These are phyloP conservation scores for Striga hermonthica DNA, from an alignment of 305 asterid species.

Conservation along the genomic window DNA sequence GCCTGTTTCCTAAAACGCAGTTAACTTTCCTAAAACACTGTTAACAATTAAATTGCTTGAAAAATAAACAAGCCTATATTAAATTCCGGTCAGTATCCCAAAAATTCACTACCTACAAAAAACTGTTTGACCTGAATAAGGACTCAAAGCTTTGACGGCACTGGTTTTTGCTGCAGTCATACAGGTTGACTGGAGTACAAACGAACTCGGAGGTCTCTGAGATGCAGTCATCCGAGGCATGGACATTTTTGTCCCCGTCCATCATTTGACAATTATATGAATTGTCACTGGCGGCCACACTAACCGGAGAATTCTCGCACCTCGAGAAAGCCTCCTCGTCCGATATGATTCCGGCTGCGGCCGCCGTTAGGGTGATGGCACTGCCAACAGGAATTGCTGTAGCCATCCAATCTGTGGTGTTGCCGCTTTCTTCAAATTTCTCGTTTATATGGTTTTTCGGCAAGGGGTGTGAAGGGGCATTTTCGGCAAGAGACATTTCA, in stretches of 20 bases:
- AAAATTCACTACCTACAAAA: conserved; percentile 12
- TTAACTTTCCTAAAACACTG: too few relatives aligned
- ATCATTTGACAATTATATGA: conserved; percentile 51
- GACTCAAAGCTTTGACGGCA: conserved; percentile 58
- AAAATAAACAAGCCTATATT: too few relatives aligned
- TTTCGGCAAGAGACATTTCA: conserved; percentile 53
- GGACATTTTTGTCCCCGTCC: conserved; percentile 40
- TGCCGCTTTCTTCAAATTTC: conserved; percentile 37
- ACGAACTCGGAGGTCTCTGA: conserved; percentile 49
- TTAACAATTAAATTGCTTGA: too few relatives aligned
- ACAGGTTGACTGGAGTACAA: conserved; percentile 42
- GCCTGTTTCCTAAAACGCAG: too few relatives aligned
- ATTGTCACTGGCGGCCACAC: conserved; percentile 49
- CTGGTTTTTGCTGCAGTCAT: conserved; percentile 36
- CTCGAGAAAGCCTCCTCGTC: conserved; percentile 64
- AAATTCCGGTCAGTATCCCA: not conserved
- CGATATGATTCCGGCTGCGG: conserved; percentile 75
- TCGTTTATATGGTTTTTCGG: conserved; percentile 40
- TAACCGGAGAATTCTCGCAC: conserved; percentile 57
- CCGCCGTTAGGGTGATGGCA: conserved; percentile 66
- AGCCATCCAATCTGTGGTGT: conserved; percentile 56
- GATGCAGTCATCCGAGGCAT: conserved; percentile 43
- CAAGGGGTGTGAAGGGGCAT: conserved; percentile 40
- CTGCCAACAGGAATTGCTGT: conserved; percentile 68
- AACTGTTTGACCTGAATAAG: conserved; percentile 63